Base-by-base conservation (phyloP, 768 basidiomycete genomes). In the Russula sp. region DNA sequence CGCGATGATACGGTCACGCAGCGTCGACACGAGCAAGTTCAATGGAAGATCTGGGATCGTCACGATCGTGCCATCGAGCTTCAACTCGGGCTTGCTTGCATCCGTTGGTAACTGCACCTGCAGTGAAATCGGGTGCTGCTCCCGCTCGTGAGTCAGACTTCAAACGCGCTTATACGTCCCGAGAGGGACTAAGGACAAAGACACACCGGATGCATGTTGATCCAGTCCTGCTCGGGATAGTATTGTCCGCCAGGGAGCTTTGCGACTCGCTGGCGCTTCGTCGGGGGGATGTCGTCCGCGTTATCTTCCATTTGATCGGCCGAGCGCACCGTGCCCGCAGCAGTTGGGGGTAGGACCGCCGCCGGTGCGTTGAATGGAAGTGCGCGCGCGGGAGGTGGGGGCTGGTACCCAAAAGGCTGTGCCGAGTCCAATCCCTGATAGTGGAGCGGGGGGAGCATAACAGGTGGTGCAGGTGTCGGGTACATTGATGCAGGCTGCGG, bases 151-250 rank as follows among this genome's bases (percentile, higher is more conserved):
- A 31, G 37, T 60, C 39, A 52, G 22, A 16, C 16, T 18, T 31
- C 9, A 34, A 34, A 34, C 9, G 37, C 27, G 14, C 8, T 14
- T 22, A 32, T 22, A 48, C 9, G n/a, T 18, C 34, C 34, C 8
- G 39, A 53, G n/a, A 59, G 40, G 35, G 32, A 66, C 57, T 55
- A 34, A 56, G 60, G 62, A 44, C 40, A 50, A 57, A 44, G 58
- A 76, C 82, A 75, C 60, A 87, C 86, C 37, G 94, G 91, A 73
- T 98, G 93, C 83, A 93, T 86, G 52, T 79, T 79, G 68, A 93
- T 84, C 94, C 94, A 98, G 73, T 95, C 91, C 57, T 84, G 80
- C 70, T 94, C 94, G 7, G 92, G 82, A 74, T 95, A 97, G 60
- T 88, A 75, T 58, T 85, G 84, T 0, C 93, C 93, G 34, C 86